Evolutionary conservation across 495 filamentous ascomycete genomes (phyloP).

Genomic region (Penicillium tannophilum): DNA sequence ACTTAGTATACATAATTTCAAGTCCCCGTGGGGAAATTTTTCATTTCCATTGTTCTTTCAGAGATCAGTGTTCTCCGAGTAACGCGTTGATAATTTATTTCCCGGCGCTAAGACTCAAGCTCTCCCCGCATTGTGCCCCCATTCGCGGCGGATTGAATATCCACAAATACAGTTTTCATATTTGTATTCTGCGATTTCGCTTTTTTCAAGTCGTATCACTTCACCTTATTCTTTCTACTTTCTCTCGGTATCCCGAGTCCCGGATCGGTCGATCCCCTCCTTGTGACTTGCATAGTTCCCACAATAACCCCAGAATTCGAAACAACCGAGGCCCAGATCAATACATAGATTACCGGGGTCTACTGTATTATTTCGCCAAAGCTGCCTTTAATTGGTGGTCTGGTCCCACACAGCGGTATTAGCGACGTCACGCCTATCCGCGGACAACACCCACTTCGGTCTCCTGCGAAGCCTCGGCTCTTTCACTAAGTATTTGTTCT

Average conservation of each 20-base stretch:
- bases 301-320: slow-evolving; percentile 8
- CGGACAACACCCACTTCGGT: slow-evolving; percentile 7
- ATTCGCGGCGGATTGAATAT: neutral
- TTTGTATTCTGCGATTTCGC: neutral
- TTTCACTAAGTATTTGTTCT: slow-evolving; percentile 7
- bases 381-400: neutral
- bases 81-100: neutral
- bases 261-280: slow-evolving; percentile 6
- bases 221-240: neutral
- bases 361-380: neutral
- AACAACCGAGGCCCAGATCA: slow-evolving; percentile 26
- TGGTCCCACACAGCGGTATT: neutral
- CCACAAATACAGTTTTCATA: neutral
- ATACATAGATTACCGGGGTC: slow-evolving; percentile 1
- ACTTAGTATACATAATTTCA: slow-evolving; percentile 17
- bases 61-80: neutral
- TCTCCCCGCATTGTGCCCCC: slow-evolving; percentile 26
- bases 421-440: neutral
- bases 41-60: neutral
- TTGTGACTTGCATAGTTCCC: slow-evolving; percentile 5
- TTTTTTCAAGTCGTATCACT: neutral
- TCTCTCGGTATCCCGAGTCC: slow-evolving; percentile 4
- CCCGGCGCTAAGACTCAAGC: slow-evolving; percentile 15
- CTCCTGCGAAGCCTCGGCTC: slow-evolving; percentile 19
- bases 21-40: slow-evolving; percentile 12